Evolutionary conservation across 2,329 filamentous ascomycete genomes (phyloP), one percentile per base, ranked within the genome.

Genomic region (Exserohilum rostratum): DNA sequence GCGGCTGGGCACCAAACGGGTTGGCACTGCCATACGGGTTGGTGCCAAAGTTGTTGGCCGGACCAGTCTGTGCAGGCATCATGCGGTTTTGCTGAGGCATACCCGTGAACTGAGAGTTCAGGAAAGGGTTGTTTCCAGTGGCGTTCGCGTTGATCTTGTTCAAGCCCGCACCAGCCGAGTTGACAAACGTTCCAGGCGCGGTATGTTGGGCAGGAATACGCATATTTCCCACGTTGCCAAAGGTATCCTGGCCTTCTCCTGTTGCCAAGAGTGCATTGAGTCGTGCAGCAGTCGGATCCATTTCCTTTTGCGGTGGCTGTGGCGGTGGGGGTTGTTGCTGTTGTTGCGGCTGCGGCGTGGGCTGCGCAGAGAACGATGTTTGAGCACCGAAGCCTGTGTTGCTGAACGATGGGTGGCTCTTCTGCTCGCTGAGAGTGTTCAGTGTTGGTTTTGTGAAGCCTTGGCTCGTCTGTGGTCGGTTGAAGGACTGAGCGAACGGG

Each of bases 161-260:
- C 53, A 90, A 78, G n/a, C 91, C 90, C 33, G 89, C 82, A 45
- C 95, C 95, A 6, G 95, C 92, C 56, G 91, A 96, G 78, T 99
- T 99, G 78, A 99, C 89, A 74, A 98, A 99, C 0, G 90, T 96
- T 22, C 93, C 95, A 0, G 95, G 95, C 1, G 95, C 92, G 0
- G 95, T 99, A 76, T 99, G 95, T 73, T 99, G 95, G 2, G 95
- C 88, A 1, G 95, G 95, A 61, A 99, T 96, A 76, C 95, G 92
- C 42, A 96, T 83, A 61, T 98, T 91, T 64, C 95, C 95, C n/a
- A 91, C 91, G 74, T 99, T 99, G 62, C 95, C 95, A 73, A 96
- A 99, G 0, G 95, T 99, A 72, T 99, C 95, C 81, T 96, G 90
- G 20, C 95, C 95, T 53, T 99, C 95, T 61, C 95, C 93, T 20